Evolutionary conservation across 2,329 filamentous ascomycete species (phyloP).

Genomic region (Trichothecium roseum): DNA sequence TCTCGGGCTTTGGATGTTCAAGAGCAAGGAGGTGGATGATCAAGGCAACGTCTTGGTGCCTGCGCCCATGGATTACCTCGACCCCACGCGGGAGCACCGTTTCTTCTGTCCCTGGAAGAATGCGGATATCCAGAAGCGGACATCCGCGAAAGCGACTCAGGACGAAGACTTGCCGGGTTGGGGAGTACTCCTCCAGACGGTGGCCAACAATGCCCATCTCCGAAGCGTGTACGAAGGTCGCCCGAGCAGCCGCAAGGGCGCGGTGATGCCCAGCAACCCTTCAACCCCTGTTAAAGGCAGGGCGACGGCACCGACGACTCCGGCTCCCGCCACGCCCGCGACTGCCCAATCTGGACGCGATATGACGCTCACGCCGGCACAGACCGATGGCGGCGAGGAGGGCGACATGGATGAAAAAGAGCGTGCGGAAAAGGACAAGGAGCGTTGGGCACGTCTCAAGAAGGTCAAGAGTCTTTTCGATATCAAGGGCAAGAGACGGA

Average conservation of each 20-base stretch:
- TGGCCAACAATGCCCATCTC: constrained; percentile 49
- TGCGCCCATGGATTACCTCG: constrained; percentile 55
- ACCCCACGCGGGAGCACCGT: constrained; percentile 63
- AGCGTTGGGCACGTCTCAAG: neutral
- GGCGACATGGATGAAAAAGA: constrained; percentile 29
- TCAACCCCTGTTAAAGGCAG: too few species aligned
- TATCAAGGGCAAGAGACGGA: neutral
- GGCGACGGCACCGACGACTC: constrained; percentile 8
- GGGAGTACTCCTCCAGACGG: constrained; percentile 41
- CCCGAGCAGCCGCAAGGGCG: constrained; percentile 1
- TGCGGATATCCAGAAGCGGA: constrained; percentile 43
- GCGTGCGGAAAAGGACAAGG: constrained; percentile 43
- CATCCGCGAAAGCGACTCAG: constrained; percentile 19
- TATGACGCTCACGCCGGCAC: too few species aligned
- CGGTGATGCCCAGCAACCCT: neutral
- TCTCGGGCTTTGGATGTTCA: constrained; percentile 90
- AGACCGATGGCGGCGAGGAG: constrained; percentile 3
- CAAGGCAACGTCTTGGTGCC: constrained; percentile 42
- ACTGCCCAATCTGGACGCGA: neutral
- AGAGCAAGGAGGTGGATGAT: constrained; percentile 55
- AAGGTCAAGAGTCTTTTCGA: neutral
- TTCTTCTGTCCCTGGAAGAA: constrained; percentile 80
- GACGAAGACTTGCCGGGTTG: constrained; percentile 37
- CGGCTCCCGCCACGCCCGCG: constrained; percentile 8
- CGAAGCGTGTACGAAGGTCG: constrained; percentile 22